Evolutionary conservation across 2,329 filamentous ascomycete genomes (phyloP), one percentile per base, ranked within the genome.

Genomic region (Xenoacremonium recifei): DNA sequence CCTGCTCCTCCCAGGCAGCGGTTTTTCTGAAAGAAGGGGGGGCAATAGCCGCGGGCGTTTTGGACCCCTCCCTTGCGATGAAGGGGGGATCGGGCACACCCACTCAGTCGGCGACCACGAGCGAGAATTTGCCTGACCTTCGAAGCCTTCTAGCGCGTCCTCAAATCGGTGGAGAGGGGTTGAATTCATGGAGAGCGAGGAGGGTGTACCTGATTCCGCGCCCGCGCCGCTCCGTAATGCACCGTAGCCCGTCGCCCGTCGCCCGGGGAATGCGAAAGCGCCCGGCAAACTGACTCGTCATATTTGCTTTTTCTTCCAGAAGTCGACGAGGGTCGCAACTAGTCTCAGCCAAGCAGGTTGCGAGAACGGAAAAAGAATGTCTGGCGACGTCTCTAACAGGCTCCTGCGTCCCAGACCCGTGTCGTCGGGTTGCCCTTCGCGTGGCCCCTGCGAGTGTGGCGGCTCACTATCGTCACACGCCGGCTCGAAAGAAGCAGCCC

Each of bases 351-450:
- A 25, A 35, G 19, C 29, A 39, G 34, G 39, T 31, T 15, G 39
- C 4, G 30, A 37, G 17, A 38, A 38, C 23, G 27, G 29, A 16
- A 37, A 37, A 29, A 34, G 21, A 39, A 44, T 38, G 39, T 17
- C 31, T 46, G 37, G 31, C 19, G 37, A 37, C 37, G 35, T 40
- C 38, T 43, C 42, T 45, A 36, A 49, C 45, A 51, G 55, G 49
- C 40, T 50, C 48, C 35, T 42, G 41, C 39, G 54, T 51, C 59
- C 60, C 60, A 49, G 58, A 53, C 47, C 61, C 61, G 55, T 54
- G 60, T 63, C 55, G 44, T 58, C 55, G 59, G 61, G 29, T 55
- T 54, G 49, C 43, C 30, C 19, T 33, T 27, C 40, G 33, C 37
- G 23, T 31, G 23, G 39, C 15, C 18, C 23, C 35, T 20, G 32